A percentile compares a stretch with the other conserved stretches of the same genome.
Evolutionary conservation across 257 asterid species (phyloP).

Genomic region (Plantago major): DNA sequence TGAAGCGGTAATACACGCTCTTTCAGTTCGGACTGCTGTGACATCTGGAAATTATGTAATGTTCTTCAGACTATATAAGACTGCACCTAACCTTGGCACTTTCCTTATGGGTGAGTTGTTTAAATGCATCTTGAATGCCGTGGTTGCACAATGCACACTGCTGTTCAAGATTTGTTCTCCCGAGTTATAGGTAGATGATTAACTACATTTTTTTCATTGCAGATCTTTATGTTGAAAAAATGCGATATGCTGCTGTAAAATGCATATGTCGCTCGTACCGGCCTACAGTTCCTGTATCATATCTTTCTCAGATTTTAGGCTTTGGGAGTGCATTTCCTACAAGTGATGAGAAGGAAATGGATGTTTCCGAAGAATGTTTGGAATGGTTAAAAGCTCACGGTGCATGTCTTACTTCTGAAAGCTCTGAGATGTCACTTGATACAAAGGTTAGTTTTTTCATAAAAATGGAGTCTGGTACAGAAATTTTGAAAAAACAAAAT

Average conservation of each 20-base stretch:
- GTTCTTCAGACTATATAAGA: constrained; percentile 79
- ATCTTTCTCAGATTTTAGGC: constrained; percentile 76
- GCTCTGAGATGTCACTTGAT: constrained; percentile 63
- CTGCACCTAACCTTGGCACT: constrained; percentile 79
- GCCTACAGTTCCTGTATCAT: constrained; percentile 80
- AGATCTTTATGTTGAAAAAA: constrained; percentile 95
- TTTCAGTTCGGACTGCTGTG: constrained; percentile 89
- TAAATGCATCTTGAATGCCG: neutral
- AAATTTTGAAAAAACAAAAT: neutral
- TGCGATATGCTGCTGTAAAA: constrained; percentile 91
- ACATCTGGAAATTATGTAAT: constrained; percentile 83
- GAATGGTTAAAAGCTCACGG: constrained; percentile 99
- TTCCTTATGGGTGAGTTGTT: constrained; percentile 75
- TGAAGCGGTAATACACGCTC: constrained; percentile 78
- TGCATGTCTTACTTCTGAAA: constrained; percentile 66
- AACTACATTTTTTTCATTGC: constrained; percentile 25
- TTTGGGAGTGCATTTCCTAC: constrained; percentile 44
- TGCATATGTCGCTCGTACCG: constrained; percentile 95
- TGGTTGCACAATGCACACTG: too few relatives aligned
- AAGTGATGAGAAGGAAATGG: constrained; percentile 50
- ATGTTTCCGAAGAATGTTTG: constrained; percentile 77
- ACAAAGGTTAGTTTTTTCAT: constrained; percentile 53
- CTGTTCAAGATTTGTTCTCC: constrained; percentile 1
- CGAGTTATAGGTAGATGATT: constrained; percentile 12
- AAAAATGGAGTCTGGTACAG: neutral